phyloP scores from a whole-genome alignment of 2,329 filamentous ascomycete genomes.

The Paecilomyces fulvus region DNA sequence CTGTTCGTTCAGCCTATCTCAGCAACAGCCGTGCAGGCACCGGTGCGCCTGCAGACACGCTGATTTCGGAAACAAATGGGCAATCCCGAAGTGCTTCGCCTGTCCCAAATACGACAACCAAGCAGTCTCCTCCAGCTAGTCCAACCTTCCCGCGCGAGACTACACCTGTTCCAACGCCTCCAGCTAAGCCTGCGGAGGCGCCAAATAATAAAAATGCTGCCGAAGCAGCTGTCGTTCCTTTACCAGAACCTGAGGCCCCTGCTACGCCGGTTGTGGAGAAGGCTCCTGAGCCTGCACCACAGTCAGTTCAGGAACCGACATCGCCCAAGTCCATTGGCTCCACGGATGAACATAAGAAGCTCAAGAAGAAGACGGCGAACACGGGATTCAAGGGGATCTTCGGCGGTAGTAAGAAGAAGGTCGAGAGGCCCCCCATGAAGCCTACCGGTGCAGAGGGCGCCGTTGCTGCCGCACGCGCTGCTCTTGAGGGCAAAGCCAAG shows the following conservation, averaged over 20 bases:
- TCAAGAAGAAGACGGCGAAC: constrained; percentile 35
- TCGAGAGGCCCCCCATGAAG: constrained; percentile 24
- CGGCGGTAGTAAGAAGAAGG: constrained; percentile 31
- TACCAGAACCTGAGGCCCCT: constrained; percentile 11
- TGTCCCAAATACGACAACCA: constrained; percentile 16
- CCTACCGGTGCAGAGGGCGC: constrained; percentile 26
- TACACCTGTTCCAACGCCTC: constrained; percentile 16
- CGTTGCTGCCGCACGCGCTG: constrained; percentile 36
- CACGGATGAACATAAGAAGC: constrained; percentile 32
- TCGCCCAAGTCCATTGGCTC: constrained; percentile 18
- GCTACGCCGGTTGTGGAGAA: constrained; percentile 2
- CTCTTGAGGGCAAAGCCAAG: constrained; percentile 31
- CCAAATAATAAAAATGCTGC: constrained; percentile 7
- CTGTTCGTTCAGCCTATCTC: constrained; percentile 78
- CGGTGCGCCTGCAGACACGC: constrained; percentile 45
- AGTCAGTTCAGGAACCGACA: constrained; percentile 16
- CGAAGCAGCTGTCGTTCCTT: constrained; percentile 8
- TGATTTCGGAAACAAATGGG: constrained; percentile 28
- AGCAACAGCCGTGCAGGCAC: constrained; percentile 64
- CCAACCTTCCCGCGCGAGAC: constrained; percentile 21
- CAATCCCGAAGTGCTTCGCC: constrained; percentile 15
- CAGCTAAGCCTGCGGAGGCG: constrained; percentile 10
- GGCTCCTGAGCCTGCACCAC: constrained; percentile 14
- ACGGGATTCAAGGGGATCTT: constrained; percentile 38
- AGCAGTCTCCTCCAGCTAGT: constrained; percentile 22